These are phyloP conservation scores for Talaromyces rugulosus DNA, from an alignment of 2,329 filamentous ascomycete genomes.

Conservation along the genomic window DNA sequence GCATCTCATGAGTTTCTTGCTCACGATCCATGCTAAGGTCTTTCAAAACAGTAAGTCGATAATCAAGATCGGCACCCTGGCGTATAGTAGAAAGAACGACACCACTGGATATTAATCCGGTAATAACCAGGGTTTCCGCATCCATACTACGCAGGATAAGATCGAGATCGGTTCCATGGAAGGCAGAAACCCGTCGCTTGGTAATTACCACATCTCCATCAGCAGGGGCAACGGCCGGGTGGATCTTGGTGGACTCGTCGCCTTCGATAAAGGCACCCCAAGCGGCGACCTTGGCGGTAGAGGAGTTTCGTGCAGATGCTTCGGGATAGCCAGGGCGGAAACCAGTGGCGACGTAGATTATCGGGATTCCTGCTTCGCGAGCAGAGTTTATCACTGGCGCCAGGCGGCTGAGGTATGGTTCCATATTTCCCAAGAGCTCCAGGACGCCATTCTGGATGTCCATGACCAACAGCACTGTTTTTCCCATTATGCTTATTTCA, in stretches of 20 bases:
- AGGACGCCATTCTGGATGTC: conserved; percentile 32
- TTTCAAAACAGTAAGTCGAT: conserved; percentile 27
- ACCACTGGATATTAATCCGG: conserved; percentile 32
- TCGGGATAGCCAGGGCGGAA: conserved; percentile 33
- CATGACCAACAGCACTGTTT: conserved; percentile 32
- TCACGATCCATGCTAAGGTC: conserved; percentile 35
- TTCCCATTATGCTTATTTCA: conserved; percentile 3
- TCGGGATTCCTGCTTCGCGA: conserved; percentile 21
- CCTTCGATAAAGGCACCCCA: conserved; percentile 21
- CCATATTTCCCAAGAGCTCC: conserved; percentile 16
- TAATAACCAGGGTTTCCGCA: conserved; percentile 27
- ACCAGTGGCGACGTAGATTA: conserved; percentile 31
- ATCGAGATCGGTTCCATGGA: conserved; percentile 32
- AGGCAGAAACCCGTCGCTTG: conserved; percentile 35
- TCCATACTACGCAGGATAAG: conserved; percentile 27
- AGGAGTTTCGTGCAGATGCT: conserved; percentile 21
- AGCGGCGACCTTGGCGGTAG: conserved; percentile 14
- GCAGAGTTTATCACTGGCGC: conserved; percentile 19
- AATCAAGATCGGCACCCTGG: conserved; percentile 34
- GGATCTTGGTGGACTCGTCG: conserved; percentile 19
- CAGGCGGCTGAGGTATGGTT: conserved; percentile 23
- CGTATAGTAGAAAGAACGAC: conserved; percentile 36
- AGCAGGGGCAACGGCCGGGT: conserved; percentile 18
- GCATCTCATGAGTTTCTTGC: conserved; percentile 27
- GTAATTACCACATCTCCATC: conserved; percentile 27